Percentiles rank a stretch among this genome's conserved stretches.
These are phyloP conservation scores for Austroboletus novae-zelandiae DNA, from an alignment of 1,284 basidiomycete genomes.

Conservation along the genomic window DNA sequence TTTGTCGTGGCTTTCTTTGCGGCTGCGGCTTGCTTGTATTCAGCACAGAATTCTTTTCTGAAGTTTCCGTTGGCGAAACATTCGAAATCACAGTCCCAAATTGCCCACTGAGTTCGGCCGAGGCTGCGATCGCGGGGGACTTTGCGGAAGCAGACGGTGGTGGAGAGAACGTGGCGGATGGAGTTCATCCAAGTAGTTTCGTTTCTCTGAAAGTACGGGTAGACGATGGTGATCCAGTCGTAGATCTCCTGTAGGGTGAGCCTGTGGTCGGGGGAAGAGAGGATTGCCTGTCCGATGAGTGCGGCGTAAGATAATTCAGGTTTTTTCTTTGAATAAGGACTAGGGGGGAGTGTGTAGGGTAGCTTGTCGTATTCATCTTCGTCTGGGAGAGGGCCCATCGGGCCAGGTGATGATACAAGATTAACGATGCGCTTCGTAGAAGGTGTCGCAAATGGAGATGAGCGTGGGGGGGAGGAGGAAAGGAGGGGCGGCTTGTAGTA, in stretches of 20 bases:
- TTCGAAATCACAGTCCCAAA: conserved; percentile 68
- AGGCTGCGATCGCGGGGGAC: conserved; percentile 62
- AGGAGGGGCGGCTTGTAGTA: conserved; percentile 47
- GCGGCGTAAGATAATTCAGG: conserved; percentile 91
- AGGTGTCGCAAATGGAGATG: conserved; percentile 53
- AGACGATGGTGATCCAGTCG: conserved; percentile 91
- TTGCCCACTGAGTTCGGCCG: conserved; percentile 74
- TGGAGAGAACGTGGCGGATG: conserved; percentile 83
- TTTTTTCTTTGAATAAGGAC: conserved; percentile 77
- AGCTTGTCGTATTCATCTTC: conserved; percentile 61
- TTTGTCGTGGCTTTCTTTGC: conserved; percentile 38
- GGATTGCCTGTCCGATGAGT: conserved; percentile 91
- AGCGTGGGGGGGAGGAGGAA: conserved; percentile 47
- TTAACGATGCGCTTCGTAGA: conserved; percentile 53
- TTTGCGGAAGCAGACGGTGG: conserved; percentile 77
- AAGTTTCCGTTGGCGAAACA: conserved; percentile 72
- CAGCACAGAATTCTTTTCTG: conserved; percentile 65
- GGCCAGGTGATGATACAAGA: conserved; percentile 76
- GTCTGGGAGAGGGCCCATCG: conserved; percentile 58
- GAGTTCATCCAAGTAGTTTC: conserved; percentile 97
- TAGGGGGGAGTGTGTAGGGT: conserved; percentile 75
- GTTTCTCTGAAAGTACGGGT: conserved; percentile 89
- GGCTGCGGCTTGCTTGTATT: conserved; percentile 45
- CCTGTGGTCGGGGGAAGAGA: conserved; percentile 80
- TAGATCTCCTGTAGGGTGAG: conserved; percentile 96